Conservation (phyloP, 352 stramenopile genomes). For the Peronospora tabacina region DNA sequence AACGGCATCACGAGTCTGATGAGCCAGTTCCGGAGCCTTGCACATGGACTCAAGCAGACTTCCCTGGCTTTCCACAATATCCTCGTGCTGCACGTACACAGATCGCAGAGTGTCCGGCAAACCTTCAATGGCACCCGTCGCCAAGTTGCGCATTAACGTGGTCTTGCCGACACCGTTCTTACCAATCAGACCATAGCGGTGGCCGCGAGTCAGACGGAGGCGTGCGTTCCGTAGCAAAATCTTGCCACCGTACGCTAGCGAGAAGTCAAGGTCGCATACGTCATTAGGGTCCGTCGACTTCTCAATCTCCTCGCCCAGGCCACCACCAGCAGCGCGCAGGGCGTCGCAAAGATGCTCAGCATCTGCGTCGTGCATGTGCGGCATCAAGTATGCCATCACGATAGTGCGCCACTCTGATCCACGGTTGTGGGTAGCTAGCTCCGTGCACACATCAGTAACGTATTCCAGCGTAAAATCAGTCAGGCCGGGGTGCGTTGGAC, state of each 20-base stretch:
- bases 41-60: constrained; percentile 57
- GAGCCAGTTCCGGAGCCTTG: constrained; percentile 62
- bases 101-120: constrained; percentile 89
- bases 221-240: constrained; percentile 95
- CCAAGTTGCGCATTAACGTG: constrained; percentile 90
- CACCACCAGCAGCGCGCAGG: constrained; percentile 41
- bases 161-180: constrained; percentile 97
- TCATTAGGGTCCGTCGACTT: constrained; percentile 63
- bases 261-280: constrained; percentile 66
- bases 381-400: constrained; percentile 46
- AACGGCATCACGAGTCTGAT: constrained; percentile 68
- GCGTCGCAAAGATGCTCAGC: constrained; percentile 44
- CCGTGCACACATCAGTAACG: constrained; percentile 52
- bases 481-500: constrained; percentile 34
- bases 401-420: constrained; percentile 45
- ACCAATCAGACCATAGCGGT: constrained; percentile 93
- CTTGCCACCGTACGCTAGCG: constrained; percentile 80
- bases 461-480: constrained; percentile 53
- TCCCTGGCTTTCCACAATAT: constrained; percentile 89
- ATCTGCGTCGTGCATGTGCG: constrained; percentile 51
- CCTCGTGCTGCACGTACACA: constrained; percentile 95
- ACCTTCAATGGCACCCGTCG: constrained; percentile 86
- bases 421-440: constrained; percentile 50
- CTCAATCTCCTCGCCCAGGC: constrained; percentile 41
- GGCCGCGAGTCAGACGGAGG: constrained; percentile 90